These are phyloP conservation scores for Naganishia randhawae DNA, from an alignment of 768 basidiomycete species.

Conservation along the genomic window DNA sequence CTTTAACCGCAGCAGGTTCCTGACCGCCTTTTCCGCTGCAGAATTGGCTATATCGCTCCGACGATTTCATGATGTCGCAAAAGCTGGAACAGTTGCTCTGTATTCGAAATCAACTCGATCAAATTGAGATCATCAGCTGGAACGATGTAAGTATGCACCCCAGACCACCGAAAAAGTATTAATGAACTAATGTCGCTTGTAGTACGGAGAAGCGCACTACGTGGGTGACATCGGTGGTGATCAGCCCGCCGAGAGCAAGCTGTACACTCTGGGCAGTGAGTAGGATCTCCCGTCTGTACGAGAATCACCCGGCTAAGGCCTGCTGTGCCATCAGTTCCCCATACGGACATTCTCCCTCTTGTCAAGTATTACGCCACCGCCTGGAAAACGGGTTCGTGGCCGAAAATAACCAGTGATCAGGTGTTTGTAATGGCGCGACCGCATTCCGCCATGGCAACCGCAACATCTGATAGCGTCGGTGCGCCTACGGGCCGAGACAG, in stretches of 20 bases:
- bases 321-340: not conserved
- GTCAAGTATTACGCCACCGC: slow-evolving; percentile 41
- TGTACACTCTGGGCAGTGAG: slow-evolving; percentile 40
- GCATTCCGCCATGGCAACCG: slow-evolving; percentile 41
- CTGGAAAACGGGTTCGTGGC: slow-evolving; percentile 48
- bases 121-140: slow-evolving; percentile 52
- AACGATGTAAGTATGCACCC: slow-evolving; percentile 40
- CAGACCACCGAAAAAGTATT: not conserved
- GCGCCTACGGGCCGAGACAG: slow-evolving; percentile 19
- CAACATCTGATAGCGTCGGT: slow-evolving; percentile 27
- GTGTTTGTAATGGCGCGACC: slow-evolving; percentile 47
- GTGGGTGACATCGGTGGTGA: slow-evolving; percentile 43
- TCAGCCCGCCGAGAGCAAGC: slow-evolving; percentile 42
- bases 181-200: not conserved
- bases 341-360: slow-evolving; percentile 14
- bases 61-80: slow-evolving; percentile 49
- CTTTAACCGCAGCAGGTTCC: too few relatives aligned
- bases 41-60: slow-evolving; percentile 51
- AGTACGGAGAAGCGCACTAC: slow-evolving; percentile 48
- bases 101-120: slow-evolving; percentile 46
- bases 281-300: not conserved
- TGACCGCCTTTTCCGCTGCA: slow-evolving; percentile 30
- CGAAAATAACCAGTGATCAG: slow-evolving; percentile 38
- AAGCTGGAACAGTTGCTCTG: slow-evolving; percentile 49
- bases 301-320: not conserved